Evolutionary conservation across 2,329 filamentous ascomycete species (phyloP).

Genomic region (Microthyrium microscopicum): DNA sequence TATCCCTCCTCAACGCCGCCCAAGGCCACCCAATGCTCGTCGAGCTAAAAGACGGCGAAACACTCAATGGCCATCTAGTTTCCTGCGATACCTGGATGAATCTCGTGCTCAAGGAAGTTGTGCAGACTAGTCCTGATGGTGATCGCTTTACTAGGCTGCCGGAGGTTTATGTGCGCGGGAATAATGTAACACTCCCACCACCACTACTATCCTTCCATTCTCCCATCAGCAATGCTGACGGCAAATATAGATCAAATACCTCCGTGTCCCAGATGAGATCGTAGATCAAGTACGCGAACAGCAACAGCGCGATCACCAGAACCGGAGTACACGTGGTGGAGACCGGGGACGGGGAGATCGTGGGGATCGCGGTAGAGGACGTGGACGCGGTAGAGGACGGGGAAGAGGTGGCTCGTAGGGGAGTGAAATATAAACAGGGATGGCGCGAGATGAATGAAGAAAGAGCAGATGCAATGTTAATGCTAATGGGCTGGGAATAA

Average conservation of each 20-base stretch:
- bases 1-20: constrained; percentile 80
- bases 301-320: constrained; percentile 52
- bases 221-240: neutral
- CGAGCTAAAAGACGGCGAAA: constrained; percentile 94
- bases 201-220: neutral
- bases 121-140: constrained; percentile 88
- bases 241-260: constrained; percentile 73
- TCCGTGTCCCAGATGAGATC: constrained; percentile 90
- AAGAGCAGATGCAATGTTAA: too few species aligned
- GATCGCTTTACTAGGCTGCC: constrained; percentile 85
- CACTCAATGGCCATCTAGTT: constrained; percentile 87
- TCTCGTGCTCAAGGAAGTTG: constrained; percentile 87
- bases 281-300: constrained; percentile 88
- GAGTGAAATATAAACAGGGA: too few species aligned
- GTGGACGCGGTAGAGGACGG: constrained; percentile 33
- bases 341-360: constrained; percentile 35
- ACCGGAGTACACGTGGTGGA: constrained; percentile 46
- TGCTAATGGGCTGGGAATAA: too few species aligned
- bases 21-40: constrained; percentile 97
- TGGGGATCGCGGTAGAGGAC: constrained; percentile 40
- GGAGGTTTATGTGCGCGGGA: constrained; percentile 92
- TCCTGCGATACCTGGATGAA: constrained; percentile 99
- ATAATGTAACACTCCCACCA: constrained; percentile 62
- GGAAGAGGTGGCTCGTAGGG: constrained; percentile 14
- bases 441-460: too few species aligned